Base-by-base conservation (phyloP, 2,329 filamentous ascomycete species). In the Microascus cirrosus region DNA sequence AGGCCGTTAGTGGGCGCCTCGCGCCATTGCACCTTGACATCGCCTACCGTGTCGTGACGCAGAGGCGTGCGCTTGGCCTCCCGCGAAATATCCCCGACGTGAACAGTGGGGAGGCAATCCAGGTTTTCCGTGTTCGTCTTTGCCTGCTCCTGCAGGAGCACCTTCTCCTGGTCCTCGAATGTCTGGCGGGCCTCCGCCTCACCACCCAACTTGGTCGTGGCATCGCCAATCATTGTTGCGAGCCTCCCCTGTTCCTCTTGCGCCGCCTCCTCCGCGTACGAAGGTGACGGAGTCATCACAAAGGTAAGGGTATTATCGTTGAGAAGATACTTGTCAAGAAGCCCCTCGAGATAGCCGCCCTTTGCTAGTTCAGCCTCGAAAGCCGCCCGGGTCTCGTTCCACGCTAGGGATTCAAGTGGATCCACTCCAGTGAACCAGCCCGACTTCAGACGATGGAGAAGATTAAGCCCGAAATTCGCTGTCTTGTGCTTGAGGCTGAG, bases 351-450 rank as follows among this genome's bases (percentile, higher is more conserved):
- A 66, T 97, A 97, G 36, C 83, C 82, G 2, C 85, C 88, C 67
- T 89, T 77, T 1, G 84, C 84, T 63, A 93, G 86, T 65, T 85
- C 83, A 1, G 79, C 73, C 72, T 96, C 87, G 73, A 99, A 99
- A 6, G 85, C 84, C 28, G 85, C 77, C 3, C 97, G 85, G 0
- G 90, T 90, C 51, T 94, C 87, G 65, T 96, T 94, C 90, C 92
- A 97, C 2, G 90, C 87, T 39, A 99, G 76, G 13, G 90, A 86
- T 63, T 95, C 86, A 71, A 97, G 95, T 0, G 94, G 93, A 68
- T 97, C 90, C 3, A 91, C 85, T 5, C 93, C 94, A 59, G 94
- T 95, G 72, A 99, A 97, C 94, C 94, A 99, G 60, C 88, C 86
- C 1, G 90, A 87, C 68, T 95, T 89, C 8, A 96, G 79, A 50